A percentile compares a stretch with the other conserved stretches of the same genome.
phyloP scores from a whole-genome alignment of 2,329 filamentous ascomycete genomes.

The Aspergillus piperis region DNA sequence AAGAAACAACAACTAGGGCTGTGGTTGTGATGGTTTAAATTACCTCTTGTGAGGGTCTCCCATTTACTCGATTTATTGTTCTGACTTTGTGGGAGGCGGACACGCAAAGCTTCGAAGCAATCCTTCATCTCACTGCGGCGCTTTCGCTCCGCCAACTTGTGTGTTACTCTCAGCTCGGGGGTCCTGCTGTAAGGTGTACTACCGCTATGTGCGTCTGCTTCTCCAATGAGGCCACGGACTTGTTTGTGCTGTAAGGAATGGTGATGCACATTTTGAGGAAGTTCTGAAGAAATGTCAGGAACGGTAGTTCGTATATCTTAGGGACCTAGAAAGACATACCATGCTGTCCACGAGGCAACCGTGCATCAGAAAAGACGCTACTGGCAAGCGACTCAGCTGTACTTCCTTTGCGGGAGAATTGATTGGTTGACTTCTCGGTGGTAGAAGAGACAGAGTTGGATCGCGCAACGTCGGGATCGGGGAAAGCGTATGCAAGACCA shows the following conservation, averaged over 20 bases:
- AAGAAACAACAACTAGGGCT: not conserved
- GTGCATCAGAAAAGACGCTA: conserved; percentile 49
- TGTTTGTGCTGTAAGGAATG: conserved; percentile 52
- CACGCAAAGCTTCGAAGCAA: conserved; percentile 50
- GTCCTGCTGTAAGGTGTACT: conserved; percentile 53
- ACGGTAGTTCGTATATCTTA: too few species aligned
- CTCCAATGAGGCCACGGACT: conserved; percentile 49
- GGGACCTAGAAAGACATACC: conserved; percentile 36
- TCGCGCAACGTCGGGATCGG: conserved; percentile 49
- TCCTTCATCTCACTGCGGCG: conserved; percentile 56
- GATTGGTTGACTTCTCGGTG: conserved; percentile 34
- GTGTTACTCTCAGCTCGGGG: conserved; percentile 52
- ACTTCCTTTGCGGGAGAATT: conserved; percentile 49
- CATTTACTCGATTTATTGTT: conserved; percentile 56
- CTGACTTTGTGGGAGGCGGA: conserved; percentile 47
- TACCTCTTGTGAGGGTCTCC: conserved; percentile 53
- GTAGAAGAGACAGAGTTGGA: conserved; percentile 40
- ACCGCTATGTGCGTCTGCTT: conserved; percentile 44
- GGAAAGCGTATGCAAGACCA: conserved; percentile 54
- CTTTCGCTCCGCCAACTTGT: conserved; percentile 54
- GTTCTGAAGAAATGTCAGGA: conserved; percentile 33
- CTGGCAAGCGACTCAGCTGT: conserved; percentile 50
- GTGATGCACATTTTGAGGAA: conserved; percentile 51
- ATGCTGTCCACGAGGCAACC: conserved; percentile 50
- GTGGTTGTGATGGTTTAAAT: not conserved